Evolutionary conservation across 345 rosid genomes (phyloP), one percentile per base, ranked within the genome.

Genomic region (Hibiscus mutabilis): DNA sequence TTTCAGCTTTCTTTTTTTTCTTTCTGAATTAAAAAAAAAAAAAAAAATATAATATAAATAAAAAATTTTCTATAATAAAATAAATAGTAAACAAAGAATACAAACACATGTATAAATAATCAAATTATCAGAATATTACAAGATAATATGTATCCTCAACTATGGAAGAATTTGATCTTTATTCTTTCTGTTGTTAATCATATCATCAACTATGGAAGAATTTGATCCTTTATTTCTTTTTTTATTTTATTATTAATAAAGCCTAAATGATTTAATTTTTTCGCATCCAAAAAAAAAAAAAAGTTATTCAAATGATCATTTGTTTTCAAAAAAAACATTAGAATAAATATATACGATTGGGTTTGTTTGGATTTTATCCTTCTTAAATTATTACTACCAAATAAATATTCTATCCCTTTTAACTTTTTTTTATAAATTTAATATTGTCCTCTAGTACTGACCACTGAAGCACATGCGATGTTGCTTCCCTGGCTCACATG

Each of bases 391-490:
- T n/a, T n/a, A n/a, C n/a, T n/a, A n/a, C n/a, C n/a, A n/a, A n/a
- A n/a, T n/a, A n/a, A n/a, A n/a, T n/a, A n/a, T n/a, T n/a, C n/a
- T n/a, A n/a, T n/a, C n/a, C n/a, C n/a, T n/a, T n/a, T n/a, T n/a
- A n/a, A n/a, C n/a, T n/a, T n/a, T n/a, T n/a, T n/a, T n/a, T n/a
- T n/a, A n/a, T n/a, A n/a, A n/a, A n/a, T n/a, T n/a, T n/a, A n/a
- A n/a, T n/a, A n/a, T n/a, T n/a, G n/a, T n/a, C n/a, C n/a, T n/a
- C n/a, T n/a, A n/a, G n/a, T n/a, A n/a, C n/a, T n/a, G n/a, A n/a
- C n/a, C n/a, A n/a, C n/a, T n/a, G n/a, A n/a, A n/a, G 68, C 68
- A 63, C 68, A 63, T 63, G 68, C 11, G 42, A 40, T 37, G 67
- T 35, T 37, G 49, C 49, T 63, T 18, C 68, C 29, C 40, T 64